Base-by-base conservation (phyloP, 75 land plant species). In the Cryptomeria japonica region DNA sequence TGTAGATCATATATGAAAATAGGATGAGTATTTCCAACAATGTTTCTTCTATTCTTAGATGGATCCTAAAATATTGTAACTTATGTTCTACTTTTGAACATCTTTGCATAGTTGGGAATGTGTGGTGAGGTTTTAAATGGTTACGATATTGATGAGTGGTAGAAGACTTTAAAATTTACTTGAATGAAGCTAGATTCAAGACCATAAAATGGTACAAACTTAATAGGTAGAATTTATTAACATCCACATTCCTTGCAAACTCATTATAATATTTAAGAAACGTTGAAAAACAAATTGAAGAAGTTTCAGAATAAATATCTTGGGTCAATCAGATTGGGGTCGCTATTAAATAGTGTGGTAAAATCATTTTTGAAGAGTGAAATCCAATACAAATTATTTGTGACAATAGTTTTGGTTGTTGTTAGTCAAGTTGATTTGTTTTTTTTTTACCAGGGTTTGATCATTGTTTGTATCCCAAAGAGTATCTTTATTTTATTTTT, bases 361-460 rank as follows among this genome's bases (percentile, higher is more conserved):
- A 95, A 93, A 68, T 89, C 93, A 4, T 94, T 98, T 89, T 98
- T 98, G 89, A 98, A 98, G 90, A 96, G 99, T 92, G 99, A 98
- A 90, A 94, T 98, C 78, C 91, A 98, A 38, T 89, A 96, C 68
- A 89, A 98, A 88, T 84, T 94, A 34, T 94, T 92, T 88, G 94
- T 98, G 75, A 98, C 98, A 15, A 91, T 96, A n/a, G 88, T 92
- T 41, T 85, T 98, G 49, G 86, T 98, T 44, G 88, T 96, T n/a
- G 90, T 94, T 13, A 94, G 98, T 58, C 95, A 98, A 5, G 87
- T 94, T 84, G 99, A 98, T 28, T 94, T 96, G 82, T 98, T 94
- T 84, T 98, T 73, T 98, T 98, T 44, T 86, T 98, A 42, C 99
- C 99, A 34, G 99, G 99, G 3, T 98, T 94, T 93, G 97, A 98